Conservation (phyloP, 1,284 basidiomycete genomes). For the Lentinula novae-zelandiae region DNA sequence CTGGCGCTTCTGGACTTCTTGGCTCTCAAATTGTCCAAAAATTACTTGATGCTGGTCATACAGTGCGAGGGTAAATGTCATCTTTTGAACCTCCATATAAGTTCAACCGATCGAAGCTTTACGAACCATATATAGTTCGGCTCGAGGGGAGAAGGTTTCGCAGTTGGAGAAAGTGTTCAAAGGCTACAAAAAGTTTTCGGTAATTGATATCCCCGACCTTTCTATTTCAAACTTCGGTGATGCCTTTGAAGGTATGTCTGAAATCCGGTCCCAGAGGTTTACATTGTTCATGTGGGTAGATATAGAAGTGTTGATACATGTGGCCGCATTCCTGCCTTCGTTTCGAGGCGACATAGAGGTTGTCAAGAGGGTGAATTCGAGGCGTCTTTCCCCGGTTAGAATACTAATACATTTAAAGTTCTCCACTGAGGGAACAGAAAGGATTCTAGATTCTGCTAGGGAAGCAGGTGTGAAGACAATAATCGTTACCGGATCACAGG, state of each 20-base stretch:
- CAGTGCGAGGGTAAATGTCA: conserved; percentile 6
- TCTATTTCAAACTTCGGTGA: not conserved
- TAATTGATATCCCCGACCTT: conserved; percentile 4
- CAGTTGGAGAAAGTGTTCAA: conserved; percentile 1
- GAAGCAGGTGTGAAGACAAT: conserved; percentile 2
- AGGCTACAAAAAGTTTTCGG: conserved; percentile 1
- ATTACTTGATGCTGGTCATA: conserved; percentile 6
- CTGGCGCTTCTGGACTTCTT: conserved; percentile 5
- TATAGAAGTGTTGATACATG: conserved; percentile 5
- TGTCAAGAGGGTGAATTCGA: not conserved
- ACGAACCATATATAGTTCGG: not conserved
- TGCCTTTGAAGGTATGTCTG: not conserved
- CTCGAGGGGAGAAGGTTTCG: conserved; percentile 7
- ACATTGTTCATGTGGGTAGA: not conserved
- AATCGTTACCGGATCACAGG: conserved; percentile 7
- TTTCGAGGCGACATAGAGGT: conserved; percentile 6
- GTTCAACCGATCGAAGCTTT: no score
- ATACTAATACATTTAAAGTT: not conserved
- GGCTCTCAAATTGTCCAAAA: conserved; percentile 6
- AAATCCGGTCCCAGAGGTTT: not conserved
- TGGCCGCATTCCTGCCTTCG: conserved; percentile 8
- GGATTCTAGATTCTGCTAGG: conserved; percentile 4
- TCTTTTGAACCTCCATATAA: not conserved
- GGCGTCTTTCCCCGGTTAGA: not conserved
- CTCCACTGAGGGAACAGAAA: conserved; percentile 4